Percentiles rank a stretch among this genome's conserved stretches.
phyloP scores from a whole-genome alignment of 495 filamentous ascomycete genomes.

The Aspergillus sparsus region DNA sequence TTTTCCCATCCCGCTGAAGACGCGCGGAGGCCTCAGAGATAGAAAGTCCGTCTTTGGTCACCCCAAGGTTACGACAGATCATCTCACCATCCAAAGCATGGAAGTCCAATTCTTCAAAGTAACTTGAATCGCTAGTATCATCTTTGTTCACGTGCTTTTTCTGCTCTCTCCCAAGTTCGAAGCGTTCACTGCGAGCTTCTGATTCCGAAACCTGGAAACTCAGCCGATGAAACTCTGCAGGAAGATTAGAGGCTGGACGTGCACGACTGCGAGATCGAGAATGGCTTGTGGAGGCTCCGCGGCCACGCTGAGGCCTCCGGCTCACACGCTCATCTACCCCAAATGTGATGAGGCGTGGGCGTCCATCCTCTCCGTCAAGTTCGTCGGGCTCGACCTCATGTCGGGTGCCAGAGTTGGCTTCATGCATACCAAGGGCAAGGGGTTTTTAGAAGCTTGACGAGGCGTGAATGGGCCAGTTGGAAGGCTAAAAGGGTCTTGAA shows the following conservation, averaged over 20 bases:
- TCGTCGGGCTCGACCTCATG: neutral
- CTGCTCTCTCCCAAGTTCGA: conserved; percentile 20
- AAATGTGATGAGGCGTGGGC: neutral
- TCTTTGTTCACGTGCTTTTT: conserved; percentile 24
- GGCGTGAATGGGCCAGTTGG: too few species aligned
- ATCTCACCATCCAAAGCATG: conserved; percentile 35
- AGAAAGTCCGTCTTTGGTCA: conserved; percentile 35
- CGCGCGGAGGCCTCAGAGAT: conserved; percentile 38
- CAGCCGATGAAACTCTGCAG: conserved; percentile 49
- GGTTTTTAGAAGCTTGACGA: too few species aligned
- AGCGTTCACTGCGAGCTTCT: conserved; percentile 31
- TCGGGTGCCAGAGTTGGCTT: neutral
- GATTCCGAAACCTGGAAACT: conserved; percentile 50
- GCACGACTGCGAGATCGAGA: conserved; percentile 11
- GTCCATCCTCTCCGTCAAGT: neutral
- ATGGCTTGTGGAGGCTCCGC: conserved; percentile 24
- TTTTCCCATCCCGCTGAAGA: conserved; percentile 59
- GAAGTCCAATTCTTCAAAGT: conserved; percentile 45
- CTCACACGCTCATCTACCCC: neutral
- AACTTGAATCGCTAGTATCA: conserved; percentile 31
- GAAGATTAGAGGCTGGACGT: conserved; percentile 28
- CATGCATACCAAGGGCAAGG: too few species aligned
- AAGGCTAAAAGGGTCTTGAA: too few species aligned
- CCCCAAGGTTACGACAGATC: conserved; percentile 38
- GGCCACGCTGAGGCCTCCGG: conserved; percentile 19